phyloP scores from a whole-genome alignment of 2,329 filamentous ascomycete genomes.

The Alternaria postmessia region DNA sequence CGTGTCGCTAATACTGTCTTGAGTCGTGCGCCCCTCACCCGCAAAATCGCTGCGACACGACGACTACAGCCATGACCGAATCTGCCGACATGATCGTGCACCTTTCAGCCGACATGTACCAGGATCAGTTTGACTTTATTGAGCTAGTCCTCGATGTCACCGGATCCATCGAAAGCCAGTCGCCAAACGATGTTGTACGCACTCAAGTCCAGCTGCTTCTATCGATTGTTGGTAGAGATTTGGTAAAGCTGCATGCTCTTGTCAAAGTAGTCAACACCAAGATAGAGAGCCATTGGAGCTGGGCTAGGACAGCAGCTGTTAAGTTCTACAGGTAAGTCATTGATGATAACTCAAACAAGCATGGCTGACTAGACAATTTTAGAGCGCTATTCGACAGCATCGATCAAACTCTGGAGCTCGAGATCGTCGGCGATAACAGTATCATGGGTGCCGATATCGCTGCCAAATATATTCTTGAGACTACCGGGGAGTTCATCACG shows the following conservation, averaged over 20 bases:
- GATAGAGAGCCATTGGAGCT: neutral
- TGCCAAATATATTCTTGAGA: neutral
- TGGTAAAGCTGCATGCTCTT: neutral
- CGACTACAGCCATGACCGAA: neutral
- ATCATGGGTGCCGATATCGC: neutral
- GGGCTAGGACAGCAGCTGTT: neutral
- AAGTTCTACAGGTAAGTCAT: slow-evolving; percentile 3
- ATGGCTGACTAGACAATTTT: neutral
- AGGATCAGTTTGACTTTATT: neutral
- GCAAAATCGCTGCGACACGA: neutral
- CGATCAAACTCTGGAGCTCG: neutral
- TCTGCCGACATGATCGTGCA: neutral
- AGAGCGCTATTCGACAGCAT: neutral
- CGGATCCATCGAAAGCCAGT: neutral
- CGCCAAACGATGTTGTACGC: neutral
- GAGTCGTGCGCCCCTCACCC: neutral
- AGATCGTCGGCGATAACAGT: neutral
- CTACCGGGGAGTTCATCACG: neutral
- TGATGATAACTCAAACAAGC: rapidly evolving
- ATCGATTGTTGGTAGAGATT: neutral
- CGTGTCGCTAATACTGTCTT: neutral
- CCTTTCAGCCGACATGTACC: neutral
- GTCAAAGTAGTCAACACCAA: neutral
- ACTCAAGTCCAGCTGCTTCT: neutral
- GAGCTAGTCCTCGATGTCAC: neutral